Conservation (phyloP, 768 basidiomycete genomes). For the Mycena galericulata region DNA sequence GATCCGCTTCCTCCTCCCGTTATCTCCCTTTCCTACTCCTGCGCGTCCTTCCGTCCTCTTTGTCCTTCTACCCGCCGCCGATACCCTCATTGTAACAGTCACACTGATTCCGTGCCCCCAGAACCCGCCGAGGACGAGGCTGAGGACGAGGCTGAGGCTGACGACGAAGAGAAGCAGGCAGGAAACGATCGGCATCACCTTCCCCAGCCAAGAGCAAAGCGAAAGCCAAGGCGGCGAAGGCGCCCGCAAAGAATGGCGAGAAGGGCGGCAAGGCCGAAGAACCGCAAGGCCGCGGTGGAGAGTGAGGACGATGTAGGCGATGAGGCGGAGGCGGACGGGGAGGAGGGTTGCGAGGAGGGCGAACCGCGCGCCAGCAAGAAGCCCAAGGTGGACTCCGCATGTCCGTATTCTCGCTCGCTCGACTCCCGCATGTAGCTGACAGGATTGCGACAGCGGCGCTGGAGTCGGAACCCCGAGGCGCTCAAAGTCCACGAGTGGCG, state of each 20-base stretch:
- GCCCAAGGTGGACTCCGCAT: slow-evolving; percentile 68
- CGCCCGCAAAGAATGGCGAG: slow-evolving; percentile 61
- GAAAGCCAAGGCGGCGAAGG: slow-evolving; percentile 49
- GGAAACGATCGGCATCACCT: slow-evolving; percentile 59
- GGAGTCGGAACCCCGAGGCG: slow-evolving; percentile 75
- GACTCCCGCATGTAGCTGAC: neutral
- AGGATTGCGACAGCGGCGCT: slow-evolving; percentile 53
- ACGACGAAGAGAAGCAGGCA: slow-evolving; percentile 60
- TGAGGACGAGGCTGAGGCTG: slow-evolving; percentile 69
- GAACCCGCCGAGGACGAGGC: slow-evolving; percentile 46
- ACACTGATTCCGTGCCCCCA: slow-evolving; percentile 25
- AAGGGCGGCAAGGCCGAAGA: slow-evolving; percentile 69
- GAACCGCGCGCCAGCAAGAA: slow-evolving; percentile 65
- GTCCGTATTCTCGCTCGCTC: slow-evolving; percentile 52
- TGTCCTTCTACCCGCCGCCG: too few species aligned
- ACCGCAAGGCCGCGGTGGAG: slow-evolving; percentile 55
- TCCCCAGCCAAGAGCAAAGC: slow-evolving; percentile 49
- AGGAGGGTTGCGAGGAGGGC: slow-evolving; percentile 66
- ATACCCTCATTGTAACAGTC: too few species aligned
- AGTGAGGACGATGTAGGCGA: slow-evolving; percentile 73
- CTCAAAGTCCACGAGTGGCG: slow-evolving; percentile 89
- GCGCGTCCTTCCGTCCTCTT: neutral
- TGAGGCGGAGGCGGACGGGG: slow-evolving; percentile 65
- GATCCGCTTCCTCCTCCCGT: neutral
- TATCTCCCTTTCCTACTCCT: neutral